These are phyloP conservation scores for Lachnellula willkommii DNA, from an alignment of 2,329 filamentous ascomycete genomes.

Conservation along the genomic window DNA sequence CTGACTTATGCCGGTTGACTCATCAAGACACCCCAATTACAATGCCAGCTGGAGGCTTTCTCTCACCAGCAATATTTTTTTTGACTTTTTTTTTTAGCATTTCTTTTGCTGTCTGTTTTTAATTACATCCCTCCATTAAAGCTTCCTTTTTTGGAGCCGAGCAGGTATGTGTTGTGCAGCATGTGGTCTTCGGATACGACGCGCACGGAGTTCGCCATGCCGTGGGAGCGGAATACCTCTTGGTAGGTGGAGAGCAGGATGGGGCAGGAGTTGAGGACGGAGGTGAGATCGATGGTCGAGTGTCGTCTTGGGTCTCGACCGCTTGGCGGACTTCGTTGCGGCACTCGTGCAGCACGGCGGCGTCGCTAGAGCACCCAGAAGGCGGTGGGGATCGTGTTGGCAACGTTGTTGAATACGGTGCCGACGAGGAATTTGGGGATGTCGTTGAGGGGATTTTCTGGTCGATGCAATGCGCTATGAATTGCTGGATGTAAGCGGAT, in stretches of 20 bases:
- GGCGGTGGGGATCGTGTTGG: slow-evolving; percentile 34
- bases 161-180: slow-evolving; percentile 36
- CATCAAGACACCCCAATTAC: no score
- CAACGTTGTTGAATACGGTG: slow-evolving; percentile 25
- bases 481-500: background rate
- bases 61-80: no score
- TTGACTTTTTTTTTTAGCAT: no score
- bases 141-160: slow-evolving; percentile 16
- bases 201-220: slow-evolving; percentile 35
- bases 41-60: no score
- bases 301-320: slow-evolving; percentile 1
- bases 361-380: slow-evolving; percentile 35
- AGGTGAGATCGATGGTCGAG: slow-evolving; percentile 29
- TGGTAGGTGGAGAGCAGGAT: slow-evolving; percentile 37
- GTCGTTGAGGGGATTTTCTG: background rate
- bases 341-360: slow-evolving; percentile 25
- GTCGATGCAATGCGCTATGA: background rate
- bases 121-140: no score
- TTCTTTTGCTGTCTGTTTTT: no score
- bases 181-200: slow-evolving; percentile 38
- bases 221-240: slow-evolving; percentile 39
- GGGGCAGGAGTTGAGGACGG: background rate
- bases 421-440: slow-evolving; percentile 26
- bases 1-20: no score
- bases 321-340: slow-evolving; percentile 28